Evolutionary conservation across 176 grass and related monocot genomes (phyloP), one percentile per base, ranked within the genome.

Genomic region (Aechmea fasciata): DNA sequence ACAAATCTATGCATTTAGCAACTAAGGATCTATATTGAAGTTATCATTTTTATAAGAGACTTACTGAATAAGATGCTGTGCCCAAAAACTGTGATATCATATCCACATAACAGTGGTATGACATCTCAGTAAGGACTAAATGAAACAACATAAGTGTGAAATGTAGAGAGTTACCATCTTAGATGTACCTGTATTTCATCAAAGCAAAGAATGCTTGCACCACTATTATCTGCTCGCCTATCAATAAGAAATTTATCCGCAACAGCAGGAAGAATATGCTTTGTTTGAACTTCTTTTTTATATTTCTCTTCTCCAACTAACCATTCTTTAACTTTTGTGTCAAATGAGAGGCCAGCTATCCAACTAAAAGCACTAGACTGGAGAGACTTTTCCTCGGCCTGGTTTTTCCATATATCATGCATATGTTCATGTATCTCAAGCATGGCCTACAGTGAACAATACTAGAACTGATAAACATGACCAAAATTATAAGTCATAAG

Each of bases 131-230:
- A 55, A 55, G 52, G 52, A 55, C 3, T 5, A 55, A 57, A 2
- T 53, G 51, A 77, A 70, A 11, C 3, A 66, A 54, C 49, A 69
- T 66, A 11, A 0, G 59, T 47, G 61, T 33, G 28, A 52, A 24
- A 12, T 80, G 23, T 49, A 9, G 9, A 25, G 29, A 47, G 55
- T 71, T 65, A 74, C 69, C 49, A 64, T 57, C 52, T 63, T 84
- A 64, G 48, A 69, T 49, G 33, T 79, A 97, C 89, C 86, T 97
- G 93, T 85, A 92, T 97, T 57, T 97, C 93, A 52, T 97, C 93
- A 85, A 97, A 97, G 82, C 93, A 97, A 79, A 97, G 79, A 83
- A 97, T 86, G 72, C 89, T 96, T 74, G 93, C 93, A 51, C 93
- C 93, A n/a, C 55, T 83, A 67, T 86, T 92, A 82, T 97, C 69